Percentiles rank a stretch among this genome's conserved stretches.
Evolutionary conservation across 768 basidiomycete species (phyloP).

Genomic region (Pilatotrama ljubarskyi): DNA sequence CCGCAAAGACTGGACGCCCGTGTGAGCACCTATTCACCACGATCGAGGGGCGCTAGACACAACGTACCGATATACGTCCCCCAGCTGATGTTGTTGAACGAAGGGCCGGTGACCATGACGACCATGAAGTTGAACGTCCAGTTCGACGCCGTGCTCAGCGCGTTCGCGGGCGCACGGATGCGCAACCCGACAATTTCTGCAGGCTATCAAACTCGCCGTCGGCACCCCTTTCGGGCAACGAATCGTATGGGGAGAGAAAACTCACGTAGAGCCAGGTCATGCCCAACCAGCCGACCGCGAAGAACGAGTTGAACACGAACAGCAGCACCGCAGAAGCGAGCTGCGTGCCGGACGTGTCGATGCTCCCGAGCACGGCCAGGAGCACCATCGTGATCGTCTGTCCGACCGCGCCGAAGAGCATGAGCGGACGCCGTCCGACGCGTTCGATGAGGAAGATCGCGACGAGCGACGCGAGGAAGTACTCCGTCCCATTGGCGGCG

Average conservation of each 20-base stretch:
- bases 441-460: slow-evolving; percentile 73
- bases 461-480: slow-evolving; percentile 68
- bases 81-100: slow-evolving; percentile 60
- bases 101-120: slow-evolving; percentile 62
- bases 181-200: slow-evolving; percentile 65
- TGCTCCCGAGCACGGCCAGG: slow-evolving; percentile 56
- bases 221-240: background rate
- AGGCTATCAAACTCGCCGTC: slow-evolving; percentile 38
- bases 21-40: background rate
- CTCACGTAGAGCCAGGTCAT: slow-evolving; percentile 72
- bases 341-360: slow-evolving; percentile 48
- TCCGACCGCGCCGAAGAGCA: slow-evolving; percentile 69
- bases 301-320: slow-evolving; percentile 74
- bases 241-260: background rate
- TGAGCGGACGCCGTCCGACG: slow-evolving; percentile 69
- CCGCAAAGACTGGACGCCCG: slow-evolving; percentile 46
- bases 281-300: slow-evolving; percentile 69
- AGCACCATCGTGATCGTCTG: slow-evolving; percentile 59
- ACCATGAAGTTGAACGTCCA: slow-evolving; percentile 62
- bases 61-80: slow-evolving; percentile 55
- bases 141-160: slow-evolving; percentile 54
- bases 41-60: background rate
- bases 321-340: slow-evolving; percentile 54
- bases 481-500: slow-evolving; percentile 71
- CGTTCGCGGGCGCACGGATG: slow-evolving; percentile 65